Percentiles rank a stretch among this genome's conserved stretches.
Evolutionary conservation across 352 stramenopile genomes (phyloP).

Genomic region (Phytophthora cajani): DNA sequence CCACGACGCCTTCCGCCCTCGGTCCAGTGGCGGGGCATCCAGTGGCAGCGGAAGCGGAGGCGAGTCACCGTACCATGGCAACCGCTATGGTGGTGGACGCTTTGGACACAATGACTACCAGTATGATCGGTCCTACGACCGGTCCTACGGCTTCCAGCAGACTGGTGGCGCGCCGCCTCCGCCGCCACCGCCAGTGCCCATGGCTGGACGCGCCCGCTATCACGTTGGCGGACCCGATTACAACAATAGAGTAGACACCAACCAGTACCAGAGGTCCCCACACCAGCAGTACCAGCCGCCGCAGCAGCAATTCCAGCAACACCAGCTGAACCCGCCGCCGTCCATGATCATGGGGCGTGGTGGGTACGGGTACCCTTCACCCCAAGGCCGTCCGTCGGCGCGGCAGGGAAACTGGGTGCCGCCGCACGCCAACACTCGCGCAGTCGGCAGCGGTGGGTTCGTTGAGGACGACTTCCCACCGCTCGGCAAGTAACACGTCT

Average conservation of each 20-base stretch:
- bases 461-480: conserved; percentile 78
- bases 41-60: conserved; percentile 40
- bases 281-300: conserved; percentile 48
- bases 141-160: conserved; percentile 36
- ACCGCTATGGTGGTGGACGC: conserved; percentile 29
- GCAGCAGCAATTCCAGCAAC: conserved; percentile 45
- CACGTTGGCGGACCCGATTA: conserved; percentile 43
- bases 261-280: conserved; percentile 42
- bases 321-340: conserved; percentile 43
- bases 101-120: conserved; percentile 40
- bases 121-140: conserved; percentile 41
- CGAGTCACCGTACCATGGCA: conserved; percentile 46
- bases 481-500: conserved; percentile 55
- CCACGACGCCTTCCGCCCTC: conserved; percentile 68
- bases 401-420: conserved; percentile 31
- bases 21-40: conserved; percentile 34
- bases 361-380: conserved; percentile 40
- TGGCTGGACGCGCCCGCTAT: conserved; percentile 41
- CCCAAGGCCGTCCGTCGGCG: conserved; percentile 34
- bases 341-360: conserved; percentile 37
- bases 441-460: conserved; percentile 44
- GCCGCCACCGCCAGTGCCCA: conserved; percentile 37
- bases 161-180: conserved; percentile 22
- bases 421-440: conserved; percentile 27
- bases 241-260: conserved; percentile 73